Percentiles rank a stretch among this genome's conserved stretches.
Conservation (phyloP, 192 early-diverging fungal species). For the Hyaloraphidium curvatum region DNA sequence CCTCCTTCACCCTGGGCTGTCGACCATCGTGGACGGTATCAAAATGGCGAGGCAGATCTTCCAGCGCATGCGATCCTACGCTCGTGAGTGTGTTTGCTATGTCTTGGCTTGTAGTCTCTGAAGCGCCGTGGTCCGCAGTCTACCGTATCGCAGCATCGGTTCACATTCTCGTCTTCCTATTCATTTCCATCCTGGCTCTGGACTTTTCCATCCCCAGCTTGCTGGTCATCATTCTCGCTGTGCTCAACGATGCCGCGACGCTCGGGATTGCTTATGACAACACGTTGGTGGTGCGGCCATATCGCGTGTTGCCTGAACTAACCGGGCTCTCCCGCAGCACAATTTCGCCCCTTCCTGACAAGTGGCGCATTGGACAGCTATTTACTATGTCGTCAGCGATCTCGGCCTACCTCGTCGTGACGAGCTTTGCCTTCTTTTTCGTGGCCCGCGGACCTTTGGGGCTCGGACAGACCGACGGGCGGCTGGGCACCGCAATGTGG, state of each 20-base stretch:
- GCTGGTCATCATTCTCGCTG: conserved; percentile 70
- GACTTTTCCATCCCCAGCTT: conserved; percentile 67
- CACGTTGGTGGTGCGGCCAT: no score
- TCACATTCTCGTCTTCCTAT: conserved; percentile 51
- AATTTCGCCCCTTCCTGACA: conserved; percentile 75
- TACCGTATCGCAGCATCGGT: conserved; percentile 83
- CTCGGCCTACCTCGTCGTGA: conserved; percentile 43
- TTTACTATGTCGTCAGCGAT: conserved; percentile 59
- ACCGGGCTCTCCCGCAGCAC: no score
- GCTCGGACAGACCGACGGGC: no score
- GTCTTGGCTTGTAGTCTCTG: not conserved
- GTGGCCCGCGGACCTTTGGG: conserved; percentile 43
- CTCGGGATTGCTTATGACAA: conserved; percentile 81
- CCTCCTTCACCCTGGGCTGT: conserved; percentile 55
- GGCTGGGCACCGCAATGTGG: conserved; percentile 74
- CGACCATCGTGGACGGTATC: conserved; percentile 80
- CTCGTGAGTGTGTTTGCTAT: no score
- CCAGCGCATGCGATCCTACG: conserved; percentile 62
- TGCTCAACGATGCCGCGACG: conserved; percentile 84
- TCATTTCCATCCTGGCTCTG: conserved; percentile 53
- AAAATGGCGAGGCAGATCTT: conserved; percentile 82
- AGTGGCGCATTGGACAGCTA: conserved; percentile 85
- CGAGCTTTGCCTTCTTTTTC: conserved; percentile 71
- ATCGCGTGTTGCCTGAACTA: no score
- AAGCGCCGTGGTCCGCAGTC: conserved; percentile 54